Evolutionary conservation across 495 filamentous ascomycete species (phyloP).

Genomic region (Penicillium silybi): DNA sequence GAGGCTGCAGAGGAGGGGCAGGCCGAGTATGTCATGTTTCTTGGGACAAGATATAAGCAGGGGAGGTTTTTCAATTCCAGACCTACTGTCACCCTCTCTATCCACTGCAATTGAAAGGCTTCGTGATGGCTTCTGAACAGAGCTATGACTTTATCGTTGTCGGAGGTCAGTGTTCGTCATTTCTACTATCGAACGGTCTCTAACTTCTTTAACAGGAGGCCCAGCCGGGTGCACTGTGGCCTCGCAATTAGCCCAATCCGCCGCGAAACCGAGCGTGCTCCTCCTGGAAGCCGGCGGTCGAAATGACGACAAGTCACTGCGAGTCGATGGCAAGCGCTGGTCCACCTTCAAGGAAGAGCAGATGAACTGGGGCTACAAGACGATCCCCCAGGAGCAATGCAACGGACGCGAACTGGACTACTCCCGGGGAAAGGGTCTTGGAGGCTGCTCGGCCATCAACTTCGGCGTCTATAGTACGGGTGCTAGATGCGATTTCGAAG

Average conservation of each 20-base stretch:
- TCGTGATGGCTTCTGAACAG: background rate
- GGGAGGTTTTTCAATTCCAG: background rate
- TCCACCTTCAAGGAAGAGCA: constrained; percentile 41
- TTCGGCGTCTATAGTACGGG: constrained; percentile 58
- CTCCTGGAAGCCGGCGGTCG: constrained; percentile 55
- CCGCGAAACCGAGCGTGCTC: constrained; percentile 46
- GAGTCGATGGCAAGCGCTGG: constrained; percentile 51
- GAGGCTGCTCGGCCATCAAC: constrained; percentile 61
- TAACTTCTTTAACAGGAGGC: constrained; percentile 39
- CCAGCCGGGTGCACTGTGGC: constrained; percentile 53
- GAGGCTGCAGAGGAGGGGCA: background rate
- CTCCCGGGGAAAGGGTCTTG: constrained; percentile 55
- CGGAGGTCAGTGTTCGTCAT: background rate
- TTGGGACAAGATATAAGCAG: background rate
- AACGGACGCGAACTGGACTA: constrained; percentile 51
- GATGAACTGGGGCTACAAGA: constrained; percentile 61
- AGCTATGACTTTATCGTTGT: background rate
- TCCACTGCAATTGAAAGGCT: background rate
- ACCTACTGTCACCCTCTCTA: background rate
- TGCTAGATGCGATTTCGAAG: constrained; percentile 56
- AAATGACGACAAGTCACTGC: constrained; percentile 44
- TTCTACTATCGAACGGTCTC: constrained; percentile 1
- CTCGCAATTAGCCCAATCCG: constrained; percentile 39
- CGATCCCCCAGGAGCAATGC: constrained; percentile 49
- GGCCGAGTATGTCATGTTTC: background rate